Base-by-base conservation (phyloP, 768 basidiomycete genomes). In the Symmetrospora coprosmae region DNA sequence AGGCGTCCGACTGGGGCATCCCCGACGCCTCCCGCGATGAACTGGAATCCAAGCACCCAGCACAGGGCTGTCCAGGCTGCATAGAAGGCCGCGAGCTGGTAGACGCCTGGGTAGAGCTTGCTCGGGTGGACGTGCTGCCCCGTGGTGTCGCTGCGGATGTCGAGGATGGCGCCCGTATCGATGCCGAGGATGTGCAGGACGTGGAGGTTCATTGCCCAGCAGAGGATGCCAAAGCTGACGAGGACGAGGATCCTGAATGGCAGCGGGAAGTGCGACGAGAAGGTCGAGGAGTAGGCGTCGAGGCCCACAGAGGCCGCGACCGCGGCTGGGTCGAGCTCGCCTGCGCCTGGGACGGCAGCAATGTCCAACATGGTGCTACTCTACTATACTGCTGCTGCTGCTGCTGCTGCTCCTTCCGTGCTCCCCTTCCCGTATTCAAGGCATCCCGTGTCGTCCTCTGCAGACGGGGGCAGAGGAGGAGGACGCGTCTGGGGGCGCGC, bases 121-220 rank as follows among this genome's bases (percentile, higher is more conserved):
- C 75, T 60, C 1, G 76, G 70, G 40, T 76, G 72, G 43, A 74
- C 71, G n/a, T 38, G 46, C 46, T 21, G 48, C 33, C 23, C 34
- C 23, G 49, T 34, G 53, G 60, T 38, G 27, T 67, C 64, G 17
- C 65, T 43, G 1, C 70, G 63, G 13, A 89, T 74, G 68, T 86
- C 86, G 70, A 99, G 77, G 3, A 81, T 81, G 64, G 76, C 72
- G 14, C 79, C 75, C 0, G 80, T 81, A 71, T 99, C 89, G 38
- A 97, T 73, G 21, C 85, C 83, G 16, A 84, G 75, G 11, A 77
- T 65, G 64, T 83, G 76, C 45, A 97, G 81, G 48, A 85, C 80
- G 72, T 97, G 91, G 6, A 97, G 74, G 72, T 97, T 99, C 33
- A 83, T 81, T 0, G 89, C 89, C 90, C 92, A 99, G 64, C 83